A percentile compares a stretch with the other conserved stretches of the same genome.
phyloP scores from a whole-genome alignment of 192 early-diverging fungal genomes.

The Backusella sp. region DNA sequence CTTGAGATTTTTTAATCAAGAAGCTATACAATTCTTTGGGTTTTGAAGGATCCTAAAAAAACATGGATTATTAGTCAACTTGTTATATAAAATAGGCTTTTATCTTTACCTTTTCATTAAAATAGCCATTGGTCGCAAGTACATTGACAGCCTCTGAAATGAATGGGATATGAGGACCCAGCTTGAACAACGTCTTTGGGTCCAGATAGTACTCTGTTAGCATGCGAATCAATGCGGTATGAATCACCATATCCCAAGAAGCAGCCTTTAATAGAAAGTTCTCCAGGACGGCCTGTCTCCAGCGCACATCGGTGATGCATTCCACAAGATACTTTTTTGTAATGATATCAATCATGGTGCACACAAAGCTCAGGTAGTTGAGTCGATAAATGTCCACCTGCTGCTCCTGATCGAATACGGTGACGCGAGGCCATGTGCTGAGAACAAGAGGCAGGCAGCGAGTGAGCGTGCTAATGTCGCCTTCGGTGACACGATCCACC shows the following conservation, averaged over 20 bases:
- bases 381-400: constrained; percentile 30
- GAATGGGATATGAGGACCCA: constrained; percentile 23
- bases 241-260: constrained; percentile 33
- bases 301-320: constrained; percentile 33
- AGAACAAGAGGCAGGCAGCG: constrained; percentile 40
- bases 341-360: constrained; percentile 38
- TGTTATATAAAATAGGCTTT: too few species aligned
- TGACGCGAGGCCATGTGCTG: constrained; percentile 21
- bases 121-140: background rate
- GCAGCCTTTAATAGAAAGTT: constrained; percentile 42
- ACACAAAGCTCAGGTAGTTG: constrained; percentile 48
- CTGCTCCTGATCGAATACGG: constrained; percentile 29
- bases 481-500: constrained; percentile 34
- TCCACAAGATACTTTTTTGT: constrained; percentile 39
- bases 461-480: constrained; percentile 37
- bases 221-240: constrained; percentile 38
- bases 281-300: constrained; percentile 42
- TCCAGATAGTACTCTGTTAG: constrained; percentile 34
- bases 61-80: too few species aligned
- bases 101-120: constrained; percentile 16
- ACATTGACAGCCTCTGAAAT: constrained; percentile 22
- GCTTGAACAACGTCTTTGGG: constrained; percentile 11
- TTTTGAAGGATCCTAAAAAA: background rate
- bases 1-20: background rate
- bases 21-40: background rate